Conservation (phyloP, 768 basidiomycete species). For the Mycena polygramma region DNA sequence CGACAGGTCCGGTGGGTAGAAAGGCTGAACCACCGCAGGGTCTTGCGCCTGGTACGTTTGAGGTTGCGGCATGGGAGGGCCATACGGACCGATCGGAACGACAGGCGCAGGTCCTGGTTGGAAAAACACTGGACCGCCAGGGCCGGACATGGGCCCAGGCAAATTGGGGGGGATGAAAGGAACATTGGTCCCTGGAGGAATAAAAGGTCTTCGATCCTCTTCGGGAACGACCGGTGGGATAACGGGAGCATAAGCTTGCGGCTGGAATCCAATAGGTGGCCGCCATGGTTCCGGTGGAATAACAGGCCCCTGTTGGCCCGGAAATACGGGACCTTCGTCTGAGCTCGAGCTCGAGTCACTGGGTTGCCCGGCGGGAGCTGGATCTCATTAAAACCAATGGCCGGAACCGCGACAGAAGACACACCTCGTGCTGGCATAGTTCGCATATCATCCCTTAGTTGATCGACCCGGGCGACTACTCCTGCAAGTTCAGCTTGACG, state of each 20-base stretch:
- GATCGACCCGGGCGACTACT: conserved; percentile 72
- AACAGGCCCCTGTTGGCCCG: conserved; percentile 8
- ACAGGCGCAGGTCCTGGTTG: conserved; percentile 15
- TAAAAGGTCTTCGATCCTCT: conserved; percentile 29
- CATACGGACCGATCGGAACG: conserved; percentile 21
- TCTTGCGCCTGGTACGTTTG: neutral
- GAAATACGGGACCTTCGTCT: conserved; percentile 25
- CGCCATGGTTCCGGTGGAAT: conserved; percentile 9
- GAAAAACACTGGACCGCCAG: neutral
- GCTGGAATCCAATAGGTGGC: conserved; percentile 31
- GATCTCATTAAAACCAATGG: neutral
- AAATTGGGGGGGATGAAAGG: conserved; percentile 38
- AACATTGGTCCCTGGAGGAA: conserved; percentile 37
- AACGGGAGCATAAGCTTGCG: conserved; percentile 14
- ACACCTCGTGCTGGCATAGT: conserved; percentile 54
- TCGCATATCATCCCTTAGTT: conserved; percentile 58
- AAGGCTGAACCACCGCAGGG: conserved; percentile 11
- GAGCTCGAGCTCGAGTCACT: conserved; percentile 31
- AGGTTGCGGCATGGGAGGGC: conserved; percentile 16
- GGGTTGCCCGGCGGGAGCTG: conserved; percentile 19
- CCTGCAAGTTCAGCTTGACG: conserved; percentile 80
- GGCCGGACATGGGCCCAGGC: neutral
- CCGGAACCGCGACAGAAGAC: neutral
- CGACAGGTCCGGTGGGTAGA: conserved; percentile 15
- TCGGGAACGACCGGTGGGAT: conserved; percentile 55